Evolutionary conservation across 768 basidiomycete species (phyloP).

Genomic region (Pleurotus eryngii): DNA sequence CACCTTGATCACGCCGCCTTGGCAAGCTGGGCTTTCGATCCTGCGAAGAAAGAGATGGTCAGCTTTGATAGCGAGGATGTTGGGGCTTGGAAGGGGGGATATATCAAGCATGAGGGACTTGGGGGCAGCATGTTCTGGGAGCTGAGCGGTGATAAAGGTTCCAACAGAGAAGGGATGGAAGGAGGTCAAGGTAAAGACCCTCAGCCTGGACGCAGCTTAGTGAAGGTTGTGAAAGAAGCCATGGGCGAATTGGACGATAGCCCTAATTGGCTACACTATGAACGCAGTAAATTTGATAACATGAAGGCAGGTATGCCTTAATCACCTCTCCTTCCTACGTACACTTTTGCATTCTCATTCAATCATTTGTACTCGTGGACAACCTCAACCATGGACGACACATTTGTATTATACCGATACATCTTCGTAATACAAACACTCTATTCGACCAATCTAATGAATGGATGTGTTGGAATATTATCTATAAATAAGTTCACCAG

Average conservation of each 20-base stretch:
- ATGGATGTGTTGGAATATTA: constrained; percentile 8
- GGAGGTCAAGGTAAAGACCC: constrained; percentile 70
- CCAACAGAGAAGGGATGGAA: constrained; percentile 67
- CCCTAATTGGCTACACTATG: constrained; percentile 83
- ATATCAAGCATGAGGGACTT: constrained; percentile 70
- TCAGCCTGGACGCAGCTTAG: constrained; percentile 67
- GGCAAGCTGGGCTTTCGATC: constrained; percentile 86
- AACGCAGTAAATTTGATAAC: constrained; percentile 76
- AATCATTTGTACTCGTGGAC: background rate
- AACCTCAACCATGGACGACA: background rate
- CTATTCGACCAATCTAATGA: constrained; percentile 3
- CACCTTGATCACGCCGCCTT: constrained; percentile 61
- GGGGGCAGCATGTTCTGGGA: constrained; percentile 98
- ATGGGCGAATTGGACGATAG: constrained; percentile 68
- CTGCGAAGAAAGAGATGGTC: constrained; percentile 71
- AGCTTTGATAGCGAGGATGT: constrained; percentile 76
- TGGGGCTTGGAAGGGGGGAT: constrained; percentile 72
- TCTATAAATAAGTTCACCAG: constrained; percentile 2
- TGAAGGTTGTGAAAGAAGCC: constrained; percentile 70
- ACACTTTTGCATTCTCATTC: background rate
- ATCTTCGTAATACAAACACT: background rate
- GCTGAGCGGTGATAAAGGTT: constrained; percentile 81
- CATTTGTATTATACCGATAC: background rate
- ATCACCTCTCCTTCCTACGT: background rate
- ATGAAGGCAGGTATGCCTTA: constrained; percentile 63